A percentile compares a stretch with the other conserved stretches of the same genome.
Evolutionary conservation across 2,329 filamentous ascomycete species (phyloP).

Genomic region (Ophiostoma tasmaniense): DNA sequence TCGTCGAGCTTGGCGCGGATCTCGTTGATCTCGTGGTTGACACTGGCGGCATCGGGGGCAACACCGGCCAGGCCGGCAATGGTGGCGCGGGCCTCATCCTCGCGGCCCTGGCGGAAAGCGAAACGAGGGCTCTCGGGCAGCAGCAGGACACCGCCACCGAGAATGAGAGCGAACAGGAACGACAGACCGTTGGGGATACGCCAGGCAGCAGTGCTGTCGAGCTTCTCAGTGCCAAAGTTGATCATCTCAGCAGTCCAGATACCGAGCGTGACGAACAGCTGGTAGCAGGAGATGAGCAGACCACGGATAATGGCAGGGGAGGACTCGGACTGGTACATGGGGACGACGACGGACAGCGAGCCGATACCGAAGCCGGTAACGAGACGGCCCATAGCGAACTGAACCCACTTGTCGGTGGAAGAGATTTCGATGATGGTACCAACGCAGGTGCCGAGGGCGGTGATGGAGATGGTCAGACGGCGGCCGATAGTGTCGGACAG

Average conservation of each 20-base stretch:
- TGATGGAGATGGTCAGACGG: conserved; percentile 52
- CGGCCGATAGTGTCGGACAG: conserved; percentile 40
- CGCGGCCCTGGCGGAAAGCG: conserved; percentile 52
- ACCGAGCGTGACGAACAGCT: conserved; percentile 64
- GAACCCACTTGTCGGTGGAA: conserved; percentile 48
- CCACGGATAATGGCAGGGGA: conserved; percentile 59
- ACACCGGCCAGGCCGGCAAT: conserved; percentile 28
- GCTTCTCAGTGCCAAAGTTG: conserved; percentile 51
- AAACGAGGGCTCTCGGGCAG: conserved; percentile 69
- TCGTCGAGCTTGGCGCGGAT: conserved; percentile 50
- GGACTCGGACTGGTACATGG: conserved; percentile 69
- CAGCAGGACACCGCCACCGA: conserved; percentile 55
- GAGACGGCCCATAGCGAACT: conserved; percentile 57
- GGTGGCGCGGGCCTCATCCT: conserved; percentile 46
- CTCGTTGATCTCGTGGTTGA: conserved; percentile 51
- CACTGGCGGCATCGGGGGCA: not conserved
- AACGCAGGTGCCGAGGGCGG: conserved; percentile 51
- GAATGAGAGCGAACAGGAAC: conserved; percentile 60
- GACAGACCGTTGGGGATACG: conserved; percentile 55
- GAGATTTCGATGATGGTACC: conserved; percentile 62
- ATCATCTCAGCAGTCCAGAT: conserved; percentile 61
- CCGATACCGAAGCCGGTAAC: conserved; percentile 61
- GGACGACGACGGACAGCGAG: conserved; percentile 59
- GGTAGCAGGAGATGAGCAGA: conserved; percentile 57
- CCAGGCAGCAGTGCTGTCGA: conserved; percentile 48